Evolutionary conservation across 164 flowering plant species (phyloP), one percentile per base, ranked within the genome.

Genomic region (Platanus orientalis): DNA sequence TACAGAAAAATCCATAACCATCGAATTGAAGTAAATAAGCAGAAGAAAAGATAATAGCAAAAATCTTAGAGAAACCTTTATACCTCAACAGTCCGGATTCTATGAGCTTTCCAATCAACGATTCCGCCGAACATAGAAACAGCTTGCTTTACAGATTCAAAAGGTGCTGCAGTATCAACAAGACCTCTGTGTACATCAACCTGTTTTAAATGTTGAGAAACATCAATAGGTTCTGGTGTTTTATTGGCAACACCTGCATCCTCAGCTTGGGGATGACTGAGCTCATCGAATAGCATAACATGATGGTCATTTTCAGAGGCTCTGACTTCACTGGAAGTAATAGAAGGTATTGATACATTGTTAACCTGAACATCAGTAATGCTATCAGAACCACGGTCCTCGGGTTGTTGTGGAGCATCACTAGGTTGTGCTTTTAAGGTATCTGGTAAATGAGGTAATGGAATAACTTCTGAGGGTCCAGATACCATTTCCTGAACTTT

Each of bases 71-170:
- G 32, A 57, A 63, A 55, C 29, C 45, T n/a, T 45, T 28, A 28
- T 78, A 85, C 98, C 96, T 89, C 97, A 42, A 81, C 85, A 40
- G 84, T 83, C 67, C 84, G 84, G 57, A 82, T 63, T 70, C 72
- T 84, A 70, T 89, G 97, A 59, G 98, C 96, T 76, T 90, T 93
- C 94, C 97, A 90, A 64, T 90, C 94, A 58, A 84, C 89, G 57
- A 90, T 88, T 42, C 97, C 96, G 61, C 97, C 98, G 76, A 88
- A 93, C 79, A 79, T 90, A 55, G 83, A 84, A 61, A 82, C 84
- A 23, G 82, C 93, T 56, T 83, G 85, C 68, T 85, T 87, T 24
- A 87, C 93, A 52, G 90, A 85, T 56, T 85, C 93, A 73, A 85
- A 76, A 50, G 88, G 93, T 17, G 90, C 82, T 30, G 85, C 66